Evolutionary conservation across 257 asterid genomes (phyloP).

Genomic region (Cruciata laevipes): DNA sequence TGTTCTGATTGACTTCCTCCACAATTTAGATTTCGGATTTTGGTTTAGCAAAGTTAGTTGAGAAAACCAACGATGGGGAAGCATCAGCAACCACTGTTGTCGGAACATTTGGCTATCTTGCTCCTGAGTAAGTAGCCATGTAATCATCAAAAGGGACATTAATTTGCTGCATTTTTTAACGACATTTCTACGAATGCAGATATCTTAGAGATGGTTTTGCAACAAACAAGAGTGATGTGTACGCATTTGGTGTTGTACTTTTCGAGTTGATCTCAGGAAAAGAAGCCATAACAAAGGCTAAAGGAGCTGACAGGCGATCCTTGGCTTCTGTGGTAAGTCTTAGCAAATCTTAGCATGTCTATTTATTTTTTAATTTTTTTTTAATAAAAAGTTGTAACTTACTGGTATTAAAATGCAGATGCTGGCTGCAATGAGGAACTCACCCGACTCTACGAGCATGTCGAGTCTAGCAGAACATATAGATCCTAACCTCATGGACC

Average conservation of each 20-base stretch:
- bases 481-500: slow-evolving; percentile 70
- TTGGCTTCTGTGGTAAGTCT: slow-evolving; percentile 83
- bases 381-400: neutral
- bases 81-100: slow-evolving; percentile 90
- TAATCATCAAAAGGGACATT: neutral
- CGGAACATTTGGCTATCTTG: slow-evolving; percentile 90
- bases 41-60: slow-evolving; percentile 87
- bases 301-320: slow-evolving; percentile 67
- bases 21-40: slow-evolving; percentile 76
- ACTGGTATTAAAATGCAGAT: slow-evolving; percentile 45
- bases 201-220: slow-evolving; percentile 89
- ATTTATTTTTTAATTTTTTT: neutral
- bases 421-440: slow-evolving; percentile 69
- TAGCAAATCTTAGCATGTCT: neutral
- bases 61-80: slow-evolving; percentile 68
- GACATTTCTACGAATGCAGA: slow-evolving; percentile 35
- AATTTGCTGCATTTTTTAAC: slow-evolving; percentile 3
- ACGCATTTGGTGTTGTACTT: slow-evolving; percentile 90
- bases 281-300: slow-evolving; percentile 58
- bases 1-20: slow-evolving; percentile 15
- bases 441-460: slow-evolving; percentile 81
- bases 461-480: slow-evolving; percentile 70
- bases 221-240: slow-evolving; percentile 81
- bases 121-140: slow-evolving; percentile 74
- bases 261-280: slow-evolving; percentile 86